Evolutionary conservation across 2,329 filamentous ascomycete genomes (phyloP), one percentile per base, ranked within the genome.

Genomic region (Emergomyces pasteurianus): DNA sequence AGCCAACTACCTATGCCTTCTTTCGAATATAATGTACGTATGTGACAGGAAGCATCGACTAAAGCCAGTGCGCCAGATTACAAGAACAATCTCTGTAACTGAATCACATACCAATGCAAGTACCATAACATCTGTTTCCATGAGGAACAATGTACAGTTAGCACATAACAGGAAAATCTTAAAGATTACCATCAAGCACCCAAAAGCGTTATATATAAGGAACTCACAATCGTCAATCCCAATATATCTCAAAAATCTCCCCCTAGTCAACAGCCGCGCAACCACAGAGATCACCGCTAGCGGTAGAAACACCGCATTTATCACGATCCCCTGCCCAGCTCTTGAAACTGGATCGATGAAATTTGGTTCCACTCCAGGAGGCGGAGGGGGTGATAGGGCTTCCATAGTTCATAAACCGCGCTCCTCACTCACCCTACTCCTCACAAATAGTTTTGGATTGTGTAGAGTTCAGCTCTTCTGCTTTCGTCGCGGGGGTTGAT

Each of bases 171-270:
- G 23, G 34, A 3, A 26, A 47, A n/a, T n/a, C 1, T 67, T 69
- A 59, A 54, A 70, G 68, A 63, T 67, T 9, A 64, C 65, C 58
- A 68, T 65, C 36, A 62, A 36, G 67, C 66, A 26, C n/a, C n/a
- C 67, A 14, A 31, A 31, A 31, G 28, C 2, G 6, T 8, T 31
- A 34, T 31, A 16, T 12, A 31, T 12, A 52, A 12, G 36, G 47
- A 2, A 69, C 69, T 61, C 53, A 71, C 69, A 66, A 60, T 71
- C 69, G 65, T 71, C 69, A 56, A 55, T 59, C 2, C 64, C 63
- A 28, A 70, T 68, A 28, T 64, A 67, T 6, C 64, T 65, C 58
- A 69, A 65, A 46, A 70, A 63, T 26, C 67, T 66, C 21, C 67
- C 21, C 18, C 69, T 63, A 10, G 68, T 71, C 69, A 68, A 70